Evolutionary conservation across 2,329 filamentous ascomycete species (phyloP), one percentile per base, ranked within the genome.

Genomic region (Colletotrichum sp.): DNA sequence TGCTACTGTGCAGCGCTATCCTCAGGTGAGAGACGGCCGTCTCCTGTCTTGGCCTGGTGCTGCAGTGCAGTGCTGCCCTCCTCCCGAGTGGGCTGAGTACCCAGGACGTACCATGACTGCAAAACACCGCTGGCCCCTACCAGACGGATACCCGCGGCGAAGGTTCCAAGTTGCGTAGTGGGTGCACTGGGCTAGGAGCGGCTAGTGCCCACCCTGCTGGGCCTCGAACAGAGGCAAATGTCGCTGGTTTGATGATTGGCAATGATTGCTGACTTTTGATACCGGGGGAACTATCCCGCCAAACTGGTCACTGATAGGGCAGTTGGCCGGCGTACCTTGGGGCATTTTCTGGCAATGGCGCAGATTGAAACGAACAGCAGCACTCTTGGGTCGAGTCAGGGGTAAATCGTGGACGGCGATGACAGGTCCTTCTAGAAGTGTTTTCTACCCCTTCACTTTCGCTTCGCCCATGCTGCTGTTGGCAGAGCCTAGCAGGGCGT

Each of bases 161-260:
- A 32, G 26, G 70, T 63, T 59, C 44, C 49, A 67, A 62, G 62
- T 65, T 65, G 9, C 39, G 64, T 60, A 30, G 70, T 69, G 57
- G 44, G 44, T 28, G 73, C 70, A 76, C 70, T 66, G 74, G 59
- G 21, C 70, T 24, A 69, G 70, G 24, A 65, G 36, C 59, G 70
- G 74, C 70, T 76, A 66, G 65, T 76, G 65, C 65, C 59, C 71
- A 68, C 39, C 70, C 34, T 74, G 70, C 49, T 59, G 64, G 74
- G 49, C 70, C 64, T 64, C 55, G 55, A 75, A 67, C 30, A 30
- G 34, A 76, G 59, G 57, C 57, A 72, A 76, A 64, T 69, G 69
- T 76, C 73, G 73, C 70, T 69, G 64, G 64, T 69, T 69, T 74
- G 59, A 64, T 69, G 59, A 60, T 66, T 69, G 57, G 57, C 59